Base-by-base conservation (phyloP, 2,329 filamentous ascomycete genomes). In the Venturiaceae sp. region DNA sequence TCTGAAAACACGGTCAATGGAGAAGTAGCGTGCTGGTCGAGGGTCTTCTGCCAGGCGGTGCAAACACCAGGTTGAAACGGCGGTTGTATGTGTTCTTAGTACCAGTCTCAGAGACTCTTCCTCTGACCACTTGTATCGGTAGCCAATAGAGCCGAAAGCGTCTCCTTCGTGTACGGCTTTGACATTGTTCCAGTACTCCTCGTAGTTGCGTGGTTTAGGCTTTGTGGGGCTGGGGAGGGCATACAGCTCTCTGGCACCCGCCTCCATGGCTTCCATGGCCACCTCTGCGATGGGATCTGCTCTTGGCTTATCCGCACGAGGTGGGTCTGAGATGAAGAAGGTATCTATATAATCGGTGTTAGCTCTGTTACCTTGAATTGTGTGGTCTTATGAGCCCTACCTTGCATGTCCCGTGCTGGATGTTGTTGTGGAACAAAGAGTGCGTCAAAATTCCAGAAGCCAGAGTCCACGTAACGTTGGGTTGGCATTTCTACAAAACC, bases 391-490 rank as follows among this genome's bases (percentile, higher is more conserved):
- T n/a, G 26, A 50, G 44, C n/a, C 28, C n/a, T 59, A 94, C 97
- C 94, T 80, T 99, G 94, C 64, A 96, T 81, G 72, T 99, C 94
- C 71, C 94, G 90, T 60, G 94, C 94, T 55, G 94, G 94, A 73
- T 99, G 94, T 80, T 99, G 94, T 76, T 95, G 94, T 32, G 92
- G 92, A 57, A 97, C 92, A 73, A 92, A 96, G 63, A 99, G 89
- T 26, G 92, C 85, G 69, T 97, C 92, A 73, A 97, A 97, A 75
- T 97, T 97, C 91, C 94, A 99, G 85, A 97, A 96, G 52, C 92
- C 92, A 13, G 92, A 92, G 76, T 99, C 94, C 62, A 97, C 92
- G 71, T 86, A 96, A 72, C 78, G 80, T 16, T 21, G 19, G 3
- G 30, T 52, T 14, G 34, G 50, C 57, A 47, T 58, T n/a, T 34